These are phyloP conservation scores for Mucor irregularis DNA, from an alignment of 371 early-diverging fungal genomes.

Conservation along the genomic window DNA sequence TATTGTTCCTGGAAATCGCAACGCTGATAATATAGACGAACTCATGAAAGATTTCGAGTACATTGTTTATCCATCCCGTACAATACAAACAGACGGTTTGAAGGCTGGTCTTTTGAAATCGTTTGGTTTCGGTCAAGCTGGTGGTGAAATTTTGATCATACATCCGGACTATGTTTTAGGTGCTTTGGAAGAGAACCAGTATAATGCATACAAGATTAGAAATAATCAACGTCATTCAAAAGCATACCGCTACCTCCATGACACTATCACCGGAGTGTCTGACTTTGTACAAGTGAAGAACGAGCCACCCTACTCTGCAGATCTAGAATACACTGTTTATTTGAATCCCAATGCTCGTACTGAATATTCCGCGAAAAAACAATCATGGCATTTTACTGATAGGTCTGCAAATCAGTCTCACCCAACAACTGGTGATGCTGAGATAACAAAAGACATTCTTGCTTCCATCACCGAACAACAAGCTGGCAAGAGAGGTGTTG, in stretches of 20 bases:
- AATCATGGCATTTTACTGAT: constrained; percentile 75
- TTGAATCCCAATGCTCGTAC: constrained; percentile 92
- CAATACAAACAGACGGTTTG: constrained; percentile 92
- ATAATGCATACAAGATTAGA: constrained; percentile 71
- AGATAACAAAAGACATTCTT: constrained; percentile 62
- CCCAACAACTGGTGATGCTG: constrained; percentile 50
- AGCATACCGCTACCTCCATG: constrained; percentile 92
- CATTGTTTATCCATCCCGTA: constrained; percentile 85
- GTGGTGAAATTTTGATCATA: constrained; percentile 89
- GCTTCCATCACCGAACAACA: constrained; percentile 58
- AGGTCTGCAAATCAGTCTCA: constrained; percentile 43
- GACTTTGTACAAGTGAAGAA: constrained; percentile 90
- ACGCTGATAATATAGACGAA: constrained; percentile 91
- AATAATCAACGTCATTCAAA: constrained; percentile 76
- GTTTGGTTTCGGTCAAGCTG: constrained; percentile 97
- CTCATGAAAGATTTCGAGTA: constrained; percentile 79
- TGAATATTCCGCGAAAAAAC: constrained; percentile 71
- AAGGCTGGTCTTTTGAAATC: constrained; percentile 94
- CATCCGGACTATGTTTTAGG: constrained; percentile 92
- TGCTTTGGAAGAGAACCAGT: constrained; percentile 74
- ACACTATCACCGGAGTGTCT: constrained; percentile 84
- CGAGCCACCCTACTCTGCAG: constrained; percentile 86
- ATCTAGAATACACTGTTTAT: constrained; percentile 86
- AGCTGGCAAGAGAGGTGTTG: constrained; percentile 73
- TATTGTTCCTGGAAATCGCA: constrained; percentile 94